Conservation (phyloP, 139 green algal species). For the Coccomyxa sp. region DNA sequence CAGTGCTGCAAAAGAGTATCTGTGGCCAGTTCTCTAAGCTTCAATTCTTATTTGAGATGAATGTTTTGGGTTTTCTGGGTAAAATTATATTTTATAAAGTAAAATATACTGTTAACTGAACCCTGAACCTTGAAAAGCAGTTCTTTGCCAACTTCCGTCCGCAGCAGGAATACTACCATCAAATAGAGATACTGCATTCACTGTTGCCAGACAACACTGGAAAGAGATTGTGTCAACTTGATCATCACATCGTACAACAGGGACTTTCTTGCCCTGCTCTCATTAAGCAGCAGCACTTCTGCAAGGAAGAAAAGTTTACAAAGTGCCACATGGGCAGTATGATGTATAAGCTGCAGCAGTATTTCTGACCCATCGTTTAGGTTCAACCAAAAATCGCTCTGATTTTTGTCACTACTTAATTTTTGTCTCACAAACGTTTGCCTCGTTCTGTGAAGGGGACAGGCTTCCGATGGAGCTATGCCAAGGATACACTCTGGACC, state of each 20-base stretch:
- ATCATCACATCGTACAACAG: no score
- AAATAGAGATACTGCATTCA: no score
- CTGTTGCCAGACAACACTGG: no score
- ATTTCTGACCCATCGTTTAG: no score
- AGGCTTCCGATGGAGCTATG: constrained; percentile 50
- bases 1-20: not conserved
- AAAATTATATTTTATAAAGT: not conserved
- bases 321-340: not conserved
- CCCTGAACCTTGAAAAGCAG: no score
- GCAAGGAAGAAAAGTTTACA: not conserved
- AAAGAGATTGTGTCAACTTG: no score
- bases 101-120: not conserved
- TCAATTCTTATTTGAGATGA: not conserved
- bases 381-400: not conserved
- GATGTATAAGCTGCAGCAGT: not conserved
- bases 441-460: not conserved
- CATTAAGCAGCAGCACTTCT: not conserved
- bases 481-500: constrained; percentile 58
- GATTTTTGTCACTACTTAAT: not conserved
- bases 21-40: not conserved
- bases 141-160: no score
- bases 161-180: no score
- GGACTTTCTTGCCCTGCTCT: no score
- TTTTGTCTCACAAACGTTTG: no score
- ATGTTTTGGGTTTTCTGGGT: not conserved